A percentile compares a stretch with the other conserved stretches of the same genome.
Evolutionary conservation across 371 early-diverging fungal species (phyloP).

Genomic region (Mucor sp.): DNA sequence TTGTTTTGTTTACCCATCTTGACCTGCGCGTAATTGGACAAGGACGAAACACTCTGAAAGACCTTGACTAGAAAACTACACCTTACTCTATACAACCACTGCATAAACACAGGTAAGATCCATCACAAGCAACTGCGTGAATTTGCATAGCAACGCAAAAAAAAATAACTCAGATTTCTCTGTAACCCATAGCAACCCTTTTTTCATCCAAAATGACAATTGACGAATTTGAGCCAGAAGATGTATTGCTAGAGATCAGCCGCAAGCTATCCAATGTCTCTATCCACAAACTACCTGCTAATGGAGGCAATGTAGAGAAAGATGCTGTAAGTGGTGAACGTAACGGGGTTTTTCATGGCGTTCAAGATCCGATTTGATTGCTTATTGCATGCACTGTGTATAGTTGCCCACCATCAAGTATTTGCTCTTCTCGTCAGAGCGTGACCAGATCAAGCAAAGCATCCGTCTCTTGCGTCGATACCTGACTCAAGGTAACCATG

Average conservation of each 20-base stretch:
- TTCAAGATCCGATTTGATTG: constrained; percentile 17
- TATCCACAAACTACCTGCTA: constrained; percentile 25
- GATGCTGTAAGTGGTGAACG: constrained; percentile 20
- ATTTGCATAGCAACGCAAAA: neutral
- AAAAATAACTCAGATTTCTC: neutral
- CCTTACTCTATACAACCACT: neutral
- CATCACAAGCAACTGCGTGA: neutral
- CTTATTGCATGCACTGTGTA: neutral
- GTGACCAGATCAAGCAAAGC: constrained; percentile 24
- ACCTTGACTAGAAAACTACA: neutral
- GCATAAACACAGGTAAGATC: neutral
- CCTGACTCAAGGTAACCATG: constrained; percentile 41
- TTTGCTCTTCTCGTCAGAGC: constrained; percentile 23
- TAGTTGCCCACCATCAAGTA: constrained; percentile 29
- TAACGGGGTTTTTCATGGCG: constrained; percentile 6
- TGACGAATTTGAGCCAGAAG: constrained; percentile 46
- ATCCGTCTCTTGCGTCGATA: constrained; percentile 38
- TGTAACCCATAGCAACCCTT: neutral
- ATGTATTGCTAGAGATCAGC: constrained; percentile 37
- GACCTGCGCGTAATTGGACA: neutral
- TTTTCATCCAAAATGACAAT: constrained; percentile 34
- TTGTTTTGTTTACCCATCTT: neutral
- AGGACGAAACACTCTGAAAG: neutral
- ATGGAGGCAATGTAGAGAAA: constrained; percentile 25
- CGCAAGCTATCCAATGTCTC: constrained; percentile 47